A percentile compares a stretch with the other conserved stretches of the same genome.
These are phyloP conservation scores for Aspergillus cejpii DNA, from an alignment of 2,329 filamentous ascomycete species.

Conservation along the genomic window DNA sequence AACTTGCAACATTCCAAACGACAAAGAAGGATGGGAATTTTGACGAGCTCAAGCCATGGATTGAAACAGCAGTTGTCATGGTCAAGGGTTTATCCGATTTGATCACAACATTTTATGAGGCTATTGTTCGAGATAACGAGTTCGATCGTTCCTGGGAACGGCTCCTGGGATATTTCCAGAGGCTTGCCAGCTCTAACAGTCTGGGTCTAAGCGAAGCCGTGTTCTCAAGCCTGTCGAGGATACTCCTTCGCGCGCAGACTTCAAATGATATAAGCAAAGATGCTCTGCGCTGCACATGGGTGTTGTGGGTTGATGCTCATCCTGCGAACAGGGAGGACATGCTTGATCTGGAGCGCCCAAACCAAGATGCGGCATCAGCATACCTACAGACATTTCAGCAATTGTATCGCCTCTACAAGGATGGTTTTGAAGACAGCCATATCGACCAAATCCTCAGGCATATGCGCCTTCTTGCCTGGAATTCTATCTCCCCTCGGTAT, in stretches of 20 bases:
- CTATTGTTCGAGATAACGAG: slow-evolving; percentile 58
- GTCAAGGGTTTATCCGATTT: slow-evolving; percentile 66
- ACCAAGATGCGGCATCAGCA: slow-evolving; percentile 77
- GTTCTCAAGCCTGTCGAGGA: slow-evolving; percentile 60
- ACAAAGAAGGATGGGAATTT: slow-evolving; percentile 14
- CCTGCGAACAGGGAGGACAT: slow-evolving; percentile 45
- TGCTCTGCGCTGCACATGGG: slow-evolving; percentile 59
- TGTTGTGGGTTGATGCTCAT: slow-evolving; percentile 62
- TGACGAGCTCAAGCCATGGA: slow-evolving; percentile 52
- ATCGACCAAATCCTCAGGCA: slow-evolving; percentile 64
- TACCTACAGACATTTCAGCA: slow-evolving; percentile 71
- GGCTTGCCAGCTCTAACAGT: slow-evolving; percentile 55
- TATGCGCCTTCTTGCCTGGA: slow-evolving; percentile 62
- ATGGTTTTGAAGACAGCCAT: slow-evolving; percentile 55
- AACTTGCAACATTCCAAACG: slow-evolving; percentile 26
- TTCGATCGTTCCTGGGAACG: slow-evolving; percentile 71
- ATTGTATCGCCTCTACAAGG: slow-evolving; percentile 67
- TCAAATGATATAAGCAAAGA: slow-evolving; percentile 39
- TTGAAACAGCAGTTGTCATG: slow-evolving; percentile 68
- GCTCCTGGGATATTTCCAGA: slow-evolving; percentile 62
- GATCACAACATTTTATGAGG: slow-evolving; percentile 67
- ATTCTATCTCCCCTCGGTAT: slow-evolving; percentile 51
- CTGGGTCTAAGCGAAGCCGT: slow-evolving; percentile 66
- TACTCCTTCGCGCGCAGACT: slow-evolving; percentile 46
- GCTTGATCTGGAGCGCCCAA: slow-evolving; percentile 50